Conservation (phyloP, 2,329 filamentous ascomycete genomes). For the Cytospora piceae region DNA sequence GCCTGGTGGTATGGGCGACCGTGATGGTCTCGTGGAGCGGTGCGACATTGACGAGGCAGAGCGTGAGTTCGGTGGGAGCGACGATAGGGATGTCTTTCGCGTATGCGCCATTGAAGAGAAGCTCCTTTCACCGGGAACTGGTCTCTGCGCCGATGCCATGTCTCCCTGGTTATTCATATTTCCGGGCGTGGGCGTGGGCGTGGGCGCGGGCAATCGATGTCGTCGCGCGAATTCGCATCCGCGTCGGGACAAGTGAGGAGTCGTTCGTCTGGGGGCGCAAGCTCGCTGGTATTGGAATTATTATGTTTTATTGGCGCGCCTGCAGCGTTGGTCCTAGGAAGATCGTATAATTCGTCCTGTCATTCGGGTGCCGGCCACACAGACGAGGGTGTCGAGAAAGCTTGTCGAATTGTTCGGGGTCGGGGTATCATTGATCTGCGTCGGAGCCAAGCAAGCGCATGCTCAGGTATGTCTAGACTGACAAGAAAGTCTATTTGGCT, state of each 20-base stretch:
- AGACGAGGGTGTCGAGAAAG: neutral
- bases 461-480: conserved; percentile 1
- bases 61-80: conserved; percentile 62
- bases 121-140: conserved; percentile 37
- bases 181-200: neutral
- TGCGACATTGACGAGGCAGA: conserved; percentile 62
- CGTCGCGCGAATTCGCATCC: neutral
- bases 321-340: neutral
- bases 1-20: conserved; percentile 55
- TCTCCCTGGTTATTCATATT: neutral
- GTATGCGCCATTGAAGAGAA: conserved; percentile 37
- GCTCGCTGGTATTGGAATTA: neutral
- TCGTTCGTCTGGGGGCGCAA: conserved; percentile 9
- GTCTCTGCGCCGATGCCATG: conserved; percentile 48
- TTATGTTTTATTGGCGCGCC: neutral
- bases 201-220: conserved; percentile 3
- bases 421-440: conserved; percentile 11
- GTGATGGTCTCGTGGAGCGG: conserved; percentile 52
- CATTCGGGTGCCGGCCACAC: neutral
- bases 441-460: conserved; percentile 16
- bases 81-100: conserved; percentile 64
- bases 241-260: conserved; percentile 4
- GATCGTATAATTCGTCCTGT: neutral
- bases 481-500: conserved; percentile 16
- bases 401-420: neutral